phyloP scores from a whole-genome alignment of 805 yeast genomes.

The Kodamaea nitidulidarum region DNA sequence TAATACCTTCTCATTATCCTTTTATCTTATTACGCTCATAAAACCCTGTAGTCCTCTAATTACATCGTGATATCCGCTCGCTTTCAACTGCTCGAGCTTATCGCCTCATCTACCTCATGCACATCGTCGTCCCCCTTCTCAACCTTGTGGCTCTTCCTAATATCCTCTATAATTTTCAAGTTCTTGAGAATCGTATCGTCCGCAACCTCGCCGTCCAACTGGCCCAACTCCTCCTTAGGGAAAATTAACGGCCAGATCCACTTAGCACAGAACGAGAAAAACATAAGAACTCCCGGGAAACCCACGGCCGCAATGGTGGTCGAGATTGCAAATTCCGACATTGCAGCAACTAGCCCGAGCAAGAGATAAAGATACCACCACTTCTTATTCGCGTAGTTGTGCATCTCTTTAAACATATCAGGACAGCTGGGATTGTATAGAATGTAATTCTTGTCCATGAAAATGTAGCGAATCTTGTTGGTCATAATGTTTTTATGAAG shows the following conservation, averaged over 20 bases:
- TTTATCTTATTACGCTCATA: too few species aligned
- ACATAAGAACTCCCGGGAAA: slow-evolving; percentile 80
- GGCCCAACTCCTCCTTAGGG: slow-evolving; percentile 52
- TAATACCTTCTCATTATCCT: too few species aligned
- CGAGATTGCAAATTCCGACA: slow-evolving; percentile 80
- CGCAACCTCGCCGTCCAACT: slow-evolving; percentile 65
- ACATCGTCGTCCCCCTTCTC: neutral
- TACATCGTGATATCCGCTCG: too few species aligned
- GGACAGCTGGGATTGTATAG: slow-evolving; percentile 35
- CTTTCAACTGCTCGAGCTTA: slow-evolving; percentile 7
- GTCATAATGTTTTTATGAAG: slow-evolving; percentile 63
- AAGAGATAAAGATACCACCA: slow-evolving; percentile 54
- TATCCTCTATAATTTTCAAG: slow-evolving; percentile 20
- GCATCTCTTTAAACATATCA: slow-evolving; percentile 28
- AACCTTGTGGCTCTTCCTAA: slow-evolving; percentile 1
- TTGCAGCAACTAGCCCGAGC: slow-evolving; percentile 64
- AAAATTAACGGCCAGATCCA: slow-evolving; percentile 61
- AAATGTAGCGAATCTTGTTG: slow-evolving; percentile 56
- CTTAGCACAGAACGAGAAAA: slow-evolving; percentile 59
- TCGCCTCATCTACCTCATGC: slow-evolving; percentile 3
- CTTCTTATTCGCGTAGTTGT: slow-evolving; percentile 28
- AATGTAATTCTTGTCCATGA: slow-evolving; percentile 49
- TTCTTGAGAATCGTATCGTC: slow-evolving; percentile 53
- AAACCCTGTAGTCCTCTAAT: too few species aligned
- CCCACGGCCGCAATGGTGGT: slow-evolving; percentile 90